These are phyloP conservation scores for Tylopilus balloui DNA, from an alignment of 768 basidiomycete genomes.

Conservation along the genomic window DNA sequence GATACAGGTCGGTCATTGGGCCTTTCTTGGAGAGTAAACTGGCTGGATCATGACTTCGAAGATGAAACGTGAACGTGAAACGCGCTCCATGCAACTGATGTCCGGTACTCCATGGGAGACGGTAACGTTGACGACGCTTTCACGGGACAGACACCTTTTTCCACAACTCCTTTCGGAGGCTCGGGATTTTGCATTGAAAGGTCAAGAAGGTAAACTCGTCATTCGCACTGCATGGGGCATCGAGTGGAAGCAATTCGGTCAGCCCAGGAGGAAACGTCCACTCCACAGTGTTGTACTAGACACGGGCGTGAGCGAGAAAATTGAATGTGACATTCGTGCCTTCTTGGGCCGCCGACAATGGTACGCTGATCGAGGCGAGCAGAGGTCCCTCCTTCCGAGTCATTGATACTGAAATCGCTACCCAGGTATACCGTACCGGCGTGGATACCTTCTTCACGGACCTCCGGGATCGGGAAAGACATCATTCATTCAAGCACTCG, in stretches of 20 bases:
- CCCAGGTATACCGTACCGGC: constrained; percentile 91
- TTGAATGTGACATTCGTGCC: constrained; percentile 74
- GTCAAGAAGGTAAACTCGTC: constrained; percentile 90
- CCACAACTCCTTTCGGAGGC: constrained; percentile 80
- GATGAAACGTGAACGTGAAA: constrained; percentile 94
- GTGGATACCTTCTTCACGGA: constrained; percentile 92
- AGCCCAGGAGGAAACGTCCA: constrained; percentile 81
- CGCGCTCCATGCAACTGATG: constrained; percentile 85
- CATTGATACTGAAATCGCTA: constrained; percentile 5
- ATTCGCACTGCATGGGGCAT: constrained; percentile 96
- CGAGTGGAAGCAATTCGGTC: constrained; percentile 95
- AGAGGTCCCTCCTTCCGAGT: background rate
- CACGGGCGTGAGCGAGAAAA: constrained; percentile 73
- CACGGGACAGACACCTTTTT: constrained; percentile 79
- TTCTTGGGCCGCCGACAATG: constrained; percentile 84
- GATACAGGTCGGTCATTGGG: constrained; percentile 70
- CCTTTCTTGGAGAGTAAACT: background rate
- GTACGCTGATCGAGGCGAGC: constrained; percentile 93
- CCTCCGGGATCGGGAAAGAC: constrained; percentile 98
- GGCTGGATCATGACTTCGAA: constrained; percentile 29
- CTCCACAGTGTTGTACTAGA: constrained; percentile 86
- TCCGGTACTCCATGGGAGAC: constrained; percentile 98
- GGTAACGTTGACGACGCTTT: constrained; percentile 88
- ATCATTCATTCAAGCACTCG: constrained; percentile 96
- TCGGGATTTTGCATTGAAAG: constrained; percentile 78